Evolutionary conservation across 441 rosid species (phyloP), one percentile per base, ranked within the genome.

Genomic region (Bocquillonia castaneifolia): DNA sequence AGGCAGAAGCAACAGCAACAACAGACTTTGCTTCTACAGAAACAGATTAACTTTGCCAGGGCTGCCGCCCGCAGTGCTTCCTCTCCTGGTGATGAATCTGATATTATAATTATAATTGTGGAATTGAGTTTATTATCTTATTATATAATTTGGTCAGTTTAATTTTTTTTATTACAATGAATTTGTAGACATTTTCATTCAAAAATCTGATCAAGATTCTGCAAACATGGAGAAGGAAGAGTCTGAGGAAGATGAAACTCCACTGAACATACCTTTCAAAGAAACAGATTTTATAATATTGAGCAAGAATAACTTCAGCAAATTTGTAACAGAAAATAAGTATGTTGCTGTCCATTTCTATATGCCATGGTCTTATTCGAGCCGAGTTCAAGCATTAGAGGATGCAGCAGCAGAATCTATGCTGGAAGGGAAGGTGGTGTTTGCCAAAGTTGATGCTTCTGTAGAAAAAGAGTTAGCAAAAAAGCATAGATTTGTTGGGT

Each of bases 331-430:
- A 14, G 37, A 55, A 20, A 55, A 55, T 32, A 55, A 29, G 18
- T 55, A 55, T 29, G 59, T 55, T 2, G 37, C 31, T 9, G 45
- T 58, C 26, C 23, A 20, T 0, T 34, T 36, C 45, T 58, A 36
- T 20, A 29, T 2, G 63, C 28, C 26, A 20, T 17, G 40, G 61
- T 2, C 39, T 17, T 34, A 58, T 36, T 3, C 8, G 44, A n/a
- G 15, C 28, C 1, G 36, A 0, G 25, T 7, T 48, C 53, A 20
- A 22, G 54, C 25, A n/a, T 50, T 7, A 20, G 63, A 58, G 13
- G 34, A 34, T 58, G 63, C 63, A 34, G 63, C 25, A 58, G 63
- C 63, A n/a, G 63, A 36, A 2, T n/a, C 10, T n/a, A 58, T 58
- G 44, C 28, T 58, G 26, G 23, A 58, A 5, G 45, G 26, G 44